phyloP scores from a whole-genome alignment of 805 yeast species.

The Helenozyma baotianmanensis region DNA sequence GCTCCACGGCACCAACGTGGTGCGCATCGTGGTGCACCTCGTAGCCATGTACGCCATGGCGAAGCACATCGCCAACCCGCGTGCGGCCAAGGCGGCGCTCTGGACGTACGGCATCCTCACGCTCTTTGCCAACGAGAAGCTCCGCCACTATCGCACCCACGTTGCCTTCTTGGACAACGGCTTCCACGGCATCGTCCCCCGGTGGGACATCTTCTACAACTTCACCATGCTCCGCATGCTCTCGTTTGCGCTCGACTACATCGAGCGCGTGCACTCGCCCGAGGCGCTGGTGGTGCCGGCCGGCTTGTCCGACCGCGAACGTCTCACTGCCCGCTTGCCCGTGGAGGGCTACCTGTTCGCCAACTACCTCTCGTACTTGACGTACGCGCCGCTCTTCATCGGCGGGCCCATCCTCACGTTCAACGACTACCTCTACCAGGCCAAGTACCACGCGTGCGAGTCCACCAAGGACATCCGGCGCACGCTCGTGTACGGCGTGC shows the following conservation, averaged over 20 bases:
- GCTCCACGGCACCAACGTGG: conserved; percentile 74
- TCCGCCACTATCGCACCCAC: conserved; percentile 51
- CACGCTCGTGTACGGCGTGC: conserved; percentile 54
- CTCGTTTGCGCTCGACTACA: conserved; percentile 76
- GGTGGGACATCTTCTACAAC: conserved; percentile 97
- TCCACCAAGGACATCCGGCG: conserved; percentile 51
- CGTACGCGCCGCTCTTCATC: conserved; percentile 84
- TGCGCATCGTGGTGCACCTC: conserved; percentile 60
- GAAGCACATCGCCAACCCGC: conserved; percentile 26
- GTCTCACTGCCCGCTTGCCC: conserved; percentile 62
- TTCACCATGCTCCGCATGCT: conserved; percentile 81
- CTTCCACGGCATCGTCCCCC: conserved; percentile 68
- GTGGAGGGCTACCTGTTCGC: conserved; percentile 53
- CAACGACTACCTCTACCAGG: conserved; percentile 84
- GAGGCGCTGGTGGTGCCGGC: conserved; percentile 1
- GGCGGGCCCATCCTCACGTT: conserved; percentile 95
- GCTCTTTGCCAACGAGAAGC: conserved; percentile 71
- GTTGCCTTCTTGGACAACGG: conserved; percentile 55
- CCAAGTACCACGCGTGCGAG: conserved; percentile 47
- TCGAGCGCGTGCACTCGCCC: conserved; percentile 31
- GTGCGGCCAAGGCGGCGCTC: conserved; percentile 39
- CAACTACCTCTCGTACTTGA: conserved; percentile 70
- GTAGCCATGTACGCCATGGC: conserved; percentile 49
- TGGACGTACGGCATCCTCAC: conserved; percentile 83
- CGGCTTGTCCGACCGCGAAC: conserved; percentile 49